phyloP scores from a whole-genome alignment of 768 basidiomycete genomes.

The Mycena venus region DNA sequence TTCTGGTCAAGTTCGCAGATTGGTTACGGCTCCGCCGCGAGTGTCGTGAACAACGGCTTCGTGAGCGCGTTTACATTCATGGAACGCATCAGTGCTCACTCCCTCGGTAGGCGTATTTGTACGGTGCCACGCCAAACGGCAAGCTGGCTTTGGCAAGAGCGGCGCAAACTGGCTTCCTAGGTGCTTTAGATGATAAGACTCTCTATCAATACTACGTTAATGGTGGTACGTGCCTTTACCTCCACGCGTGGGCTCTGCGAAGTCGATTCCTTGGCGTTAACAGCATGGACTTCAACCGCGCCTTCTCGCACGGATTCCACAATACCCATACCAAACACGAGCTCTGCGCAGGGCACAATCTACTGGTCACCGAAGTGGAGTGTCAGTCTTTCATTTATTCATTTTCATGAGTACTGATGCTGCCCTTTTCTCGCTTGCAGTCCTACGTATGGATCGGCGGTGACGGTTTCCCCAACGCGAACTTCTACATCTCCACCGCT shows the following conservation, averaged over 20 bases:
- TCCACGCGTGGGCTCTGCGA: no score
- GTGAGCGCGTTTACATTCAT: neutral
- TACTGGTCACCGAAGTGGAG: constrained; percentile 28
- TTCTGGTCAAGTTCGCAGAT: constrained; percentile 27
- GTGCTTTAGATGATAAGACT: constrained; percentile 3
- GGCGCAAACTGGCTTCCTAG: constrained; percentile 24
- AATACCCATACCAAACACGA: constrained; percentile 24
- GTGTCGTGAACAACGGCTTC: constrained; percentile 11
- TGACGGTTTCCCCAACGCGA: constrained; percentile 27
- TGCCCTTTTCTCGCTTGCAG: neutral
- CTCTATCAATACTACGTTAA: constrained; percentile 33
- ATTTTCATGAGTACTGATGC: neutral
- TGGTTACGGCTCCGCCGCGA: constrained; percentile 29
- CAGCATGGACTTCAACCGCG: constrained; percentile 20
- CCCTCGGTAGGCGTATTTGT: constrained; percentile 10
- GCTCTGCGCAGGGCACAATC: constrained; percentile 20
- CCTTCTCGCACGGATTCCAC: neutral
- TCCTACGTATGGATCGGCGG: constrained; percentile 32
- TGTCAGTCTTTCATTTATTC: neutral
- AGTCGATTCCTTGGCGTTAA: neutral
- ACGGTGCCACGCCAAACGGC: constrained; percentile 16
- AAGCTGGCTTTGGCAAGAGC: constrained; percentile 18
- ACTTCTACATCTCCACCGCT: constrained; percentile 27
- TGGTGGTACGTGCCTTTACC: constrained; percentile 4
- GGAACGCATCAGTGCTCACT: neutral